Conservation (phyloP, 257 asterid species). For the Eucommia ulmoides region DNA sequence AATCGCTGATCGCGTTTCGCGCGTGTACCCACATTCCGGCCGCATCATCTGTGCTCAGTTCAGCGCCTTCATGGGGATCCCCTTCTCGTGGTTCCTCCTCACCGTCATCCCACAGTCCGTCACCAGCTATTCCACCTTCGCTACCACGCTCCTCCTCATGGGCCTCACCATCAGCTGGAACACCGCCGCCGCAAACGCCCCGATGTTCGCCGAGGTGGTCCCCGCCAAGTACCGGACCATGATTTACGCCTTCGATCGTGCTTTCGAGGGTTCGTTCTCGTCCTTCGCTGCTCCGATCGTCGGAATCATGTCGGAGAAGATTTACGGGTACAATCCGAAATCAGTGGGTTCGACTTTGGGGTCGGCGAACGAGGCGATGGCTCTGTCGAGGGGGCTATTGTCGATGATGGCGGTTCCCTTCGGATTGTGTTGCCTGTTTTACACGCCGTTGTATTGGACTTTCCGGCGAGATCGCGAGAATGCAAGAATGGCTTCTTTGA, state of each 20-base stretch:
- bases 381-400: constrained; percentile 87
- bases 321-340: constrained; percentile 57
- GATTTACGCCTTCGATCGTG: constrained; percentile 70
- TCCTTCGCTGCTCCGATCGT: constrained; percentile 89
- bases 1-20: constrained; percentile 65
- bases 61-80: constrained; percentile 74
- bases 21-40: constrained; percentile 60
- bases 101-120: constrained; percentile 73
- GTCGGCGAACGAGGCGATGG: constrained; percentile 37
- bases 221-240: constrained; percentile 70
- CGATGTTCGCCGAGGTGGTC: constrained; percentile 81
- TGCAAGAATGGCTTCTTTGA: constrained; percentile 57
- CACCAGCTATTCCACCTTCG: constrained; percentile 36
- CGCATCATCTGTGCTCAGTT: constrained; percentile 69
- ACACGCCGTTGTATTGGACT: constrained; percentile 64
- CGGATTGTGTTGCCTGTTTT: constrained; percentile 48
- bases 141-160: constrained; percentile 53
- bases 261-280: constrained; percentile 68
- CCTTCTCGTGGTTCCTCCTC: constrained; percentile 63
- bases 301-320: constrained; percentile 57
- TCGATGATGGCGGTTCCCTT: constrained; percentile 81
- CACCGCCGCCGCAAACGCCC: constrained; percentile 85
- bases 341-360: constrained; percentile 29
- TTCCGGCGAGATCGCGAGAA: constrained; percentile 79
- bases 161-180: constrained; percentile 74